Evolutionary conservation across 495 filamentous ascomycete genomes (phyloP), one percentile per base, ranked within the genome.

Genomic region (Chaetomium fimeti): DNA sequence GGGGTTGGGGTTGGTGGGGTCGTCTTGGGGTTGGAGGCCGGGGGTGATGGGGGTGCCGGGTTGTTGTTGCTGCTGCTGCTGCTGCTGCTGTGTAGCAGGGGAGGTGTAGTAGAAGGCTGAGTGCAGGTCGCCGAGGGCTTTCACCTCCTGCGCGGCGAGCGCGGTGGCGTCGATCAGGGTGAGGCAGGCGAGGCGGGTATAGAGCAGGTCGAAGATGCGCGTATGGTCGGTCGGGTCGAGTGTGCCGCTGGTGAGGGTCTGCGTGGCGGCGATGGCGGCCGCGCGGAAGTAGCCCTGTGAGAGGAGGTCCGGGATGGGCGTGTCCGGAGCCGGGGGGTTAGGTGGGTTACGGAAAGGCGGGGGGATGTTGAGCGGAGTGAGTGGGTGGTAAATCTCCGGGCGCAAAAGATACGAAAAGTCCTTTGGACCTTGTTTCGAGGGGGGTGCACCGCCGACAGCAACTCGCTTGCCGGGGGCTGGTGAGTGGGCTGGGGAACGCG

Each of bases 71-170:
- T 40, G 38, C 12, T 40, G 40, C 16, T 16, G 40, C 12, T 40
- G 40, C 18, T 43, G 40, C 2, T 43, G 40, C 2, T 5, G 40
- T 18, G 40, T 43, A 3, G 40, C 3, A 7, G 42, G 16, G 20
- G 54, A 25, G 40, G 43, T 27, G 2, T 78, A 69, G 72, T 89
- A 91, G 76, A 92, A 93, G 47, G 82, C 73, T 11, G 84, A 85
- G 67, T 86, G 89, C 36, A 96, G 77, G 72, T 97, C 94, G 66
- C 91, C 89, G 13, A 98, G 81, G 1, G 85, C 84, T 69, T 91
- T 92, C 9, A 88, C 88, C 75, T 98, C 94, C 69, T 93, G 89
- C 0, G 90, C 89, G 3, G 94, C 94, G 29, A 96, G 79, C 12
- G 85, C 71, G 27, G 84, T 84, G 8, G 78, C 76, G 71, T 90